Conservation (phyloP, 768 basidiomycete species). For the Albatrellus ellisii region DNA sequence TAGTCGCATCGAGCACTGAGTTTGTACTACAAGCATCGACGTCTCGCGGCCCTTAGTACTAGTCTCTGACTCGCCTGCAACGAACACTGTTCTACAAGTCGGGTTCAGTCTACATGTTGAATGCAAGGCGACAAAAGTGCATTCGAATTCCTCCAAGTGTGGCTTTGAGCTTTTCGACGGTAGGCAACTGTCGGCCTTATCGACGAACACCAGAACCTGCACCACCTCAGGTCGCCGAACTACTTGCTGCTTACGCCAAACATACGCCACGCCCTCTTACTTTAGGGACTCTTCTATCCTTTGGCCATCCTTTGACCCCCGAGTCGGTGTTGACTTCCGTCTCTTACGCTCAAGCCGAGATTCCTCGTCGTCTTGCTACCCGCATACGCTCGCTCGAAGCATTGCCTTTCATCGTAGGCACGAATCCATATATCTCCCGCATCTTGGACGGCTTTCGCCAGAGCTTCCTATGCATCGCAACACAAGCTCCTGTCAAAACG, state of each 20-base stretch:
- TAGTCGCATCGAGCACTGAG: too few species aligned
- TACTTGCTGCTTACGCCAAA: constrained; percentile 50
- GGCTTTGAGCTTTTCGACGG: too few species aligned
- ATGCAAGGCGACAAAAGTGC: too few species aligned
- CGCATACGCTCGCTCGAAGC: constrained; percentile 63
- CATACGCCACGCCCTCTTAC: constrained; percentile 58
- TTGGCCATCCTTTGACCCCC: constrained; percentile 58
- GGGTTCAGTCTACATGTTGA: too few species aligned
- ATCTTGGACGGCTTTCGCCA: constrained; percentile 54
- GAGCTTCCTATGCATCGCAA: constrained; percentile 59
- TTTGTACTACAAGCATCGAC: too few species aligned
- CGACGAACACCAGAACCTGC: constrained; percentile 34
- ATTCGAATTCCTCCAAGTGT: not conserved
- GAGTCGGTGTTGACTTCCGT: constrained; percentile 67
- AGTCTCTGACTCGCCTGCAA: too few species aligned
- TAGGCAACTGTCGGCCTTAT: not conserved
- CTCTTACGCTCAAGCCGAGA: constrained; percentile 58
- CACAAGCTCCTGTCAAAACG: constrained; percentile 47
- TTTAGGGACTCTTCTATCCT: constrained; percentile 60
- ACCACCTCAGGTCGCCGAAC: constrained; percentile 38
- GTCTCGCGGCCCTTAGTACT: too few species aligned
- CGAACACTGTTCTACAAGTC: too few species aligned
- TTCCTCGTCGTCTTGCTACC: constrained; percentile 63
- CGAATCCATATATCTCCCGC: constrained; percentile 74
- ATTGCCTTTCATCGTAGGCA: constrained; percentile 81